Conservation (phyloP, 1,284 basidiomycete genomes). For the Trametes versicolor region DNA sequence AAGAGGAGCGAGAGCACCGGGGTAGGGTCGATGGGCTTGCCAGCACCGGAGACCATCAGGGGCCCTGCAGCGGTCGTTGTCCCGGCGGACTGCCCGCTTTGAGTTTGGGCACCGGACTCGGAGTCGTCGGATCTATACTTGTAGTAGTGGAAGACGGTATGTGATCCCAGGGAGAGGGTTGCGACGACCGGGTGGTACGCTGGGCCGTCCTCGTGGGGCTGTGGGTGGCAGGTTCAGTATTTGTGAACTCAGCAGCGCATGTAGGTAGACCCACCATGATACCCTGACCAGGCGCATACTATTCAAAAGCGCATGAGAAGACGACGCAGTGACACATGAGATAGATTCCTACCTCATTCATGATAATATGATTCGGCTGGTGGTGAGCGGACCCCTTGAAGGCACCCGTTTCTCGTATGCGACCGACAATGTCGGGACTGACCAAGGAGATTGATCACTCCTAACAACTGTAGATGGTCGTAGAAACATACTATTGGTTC, state of each 20-base stretch:
- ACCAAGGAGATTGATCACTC: background rate
- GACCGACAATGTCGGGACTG: slow-evolving; percentile 81
- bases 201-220: slow-evolving; percentile 95
- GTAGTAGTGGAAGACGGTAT: slow-evolving; percentile 89
- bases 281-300: slow-evolving; percentile 92
- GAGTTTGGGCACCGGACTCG: slow-evolving; percentile 11
- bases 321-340: background rate
- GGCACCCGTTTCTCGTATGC: slow-evolving; percentile 68
- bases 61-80: slow-evolving; percentile 13
- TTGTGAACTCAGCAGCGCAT: background rate
- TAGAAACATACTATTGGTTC: slow-evolving; percentile 55
- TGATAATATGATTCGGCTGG: slow-evolving; percentile 86
- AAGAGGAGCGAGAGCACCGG: slow-evolving; percentile 82
- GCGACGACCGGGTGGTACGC: slow-evolving; percentile 90
- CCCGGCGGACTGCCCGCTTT: slow-evolving; percentile 12
- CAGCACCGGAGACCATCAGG: slow-evolving; percentile 39
- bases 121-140: slow-evolving; percentile 58
- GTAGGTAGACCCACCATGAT: slow-evolving; percentile 73
- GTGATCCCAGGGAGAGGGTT: slow-evolving; percentile 88
- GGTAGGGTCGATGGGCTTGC: slow-evolving; percentile 65
- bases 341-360: slow-evolving; percentile 72
- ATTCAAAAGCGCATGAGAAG: slow-evolving; percentile 9
- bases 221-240: slow-evolving; percentile 14
- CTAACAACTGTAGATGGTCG: slow-evolving; percentile 37
- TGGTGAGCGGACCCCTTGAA: slow-evolving; percentile 71